Evolutionary conservation across 768 basidiomycete genomes (phyloP).

Genomic region (Udeniomyces megalosporus): DNA sequence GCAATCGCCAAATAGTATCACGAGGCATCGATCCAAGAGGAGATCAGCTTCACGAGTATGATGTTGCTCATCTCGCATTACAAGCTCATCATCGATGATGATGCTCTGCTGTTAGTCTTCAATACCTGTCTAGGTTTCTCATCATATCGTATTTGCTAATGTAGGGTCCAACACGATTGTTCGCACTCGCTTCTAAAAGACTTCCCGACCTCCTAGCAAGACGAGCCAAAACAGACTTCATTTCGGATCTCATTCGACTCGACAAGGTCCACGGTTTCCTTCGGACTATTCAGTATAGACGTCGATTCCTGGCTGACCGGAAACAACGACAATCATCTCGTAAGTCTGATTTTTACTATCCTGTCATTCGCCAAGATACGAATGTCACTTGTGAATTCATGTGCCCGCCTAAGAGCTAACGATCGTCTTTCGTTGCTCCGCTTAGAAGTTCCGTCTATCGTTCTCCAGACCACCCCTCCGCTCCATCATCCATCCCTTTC

Average conservation of each 20-base stretch:
- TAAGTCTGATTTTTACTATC: neutral
- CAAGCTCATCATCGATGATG: constrained; percentile 74
- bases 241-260: constrained; percentile 66
- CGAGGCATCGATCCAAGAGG: constrained; percentile 62
- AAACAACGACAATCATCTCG: constrained; percentile 23
- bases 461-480: neutral
- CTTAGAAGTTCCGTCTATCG: too few relatives aligned
- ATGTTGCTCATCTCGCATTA: constrained; percentile 73
- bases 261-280: constrained; percentile 69
- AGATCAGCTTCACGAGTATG: constrained; percentile 83
- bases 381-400: neutral
- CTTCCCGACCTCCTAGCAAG: constrained; percentile 64
- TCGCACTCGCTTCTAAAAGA: constrained; percentile 32
- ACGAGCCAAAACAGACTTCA: constrained; percentile 58
- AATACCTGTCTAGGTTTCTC: neutral
- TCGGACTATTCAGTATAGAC: constrained; percentile 54
- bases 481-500: neutral
- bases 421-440: constrained; percentile 1
- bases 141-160: neutral
- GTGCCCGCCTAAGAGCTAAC: neutral
- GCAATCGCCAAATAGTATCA: constrained; percentile 36
- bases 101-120: constrained; percentile 64
- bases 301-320: constrained; percentile 44
- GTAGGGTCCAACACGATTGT: neutral
- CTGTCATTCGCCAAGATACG: too few relatives aligned